Conservation (phyloP, 305 asterid genomes). For the Fraxinus baroniana region DNA sequence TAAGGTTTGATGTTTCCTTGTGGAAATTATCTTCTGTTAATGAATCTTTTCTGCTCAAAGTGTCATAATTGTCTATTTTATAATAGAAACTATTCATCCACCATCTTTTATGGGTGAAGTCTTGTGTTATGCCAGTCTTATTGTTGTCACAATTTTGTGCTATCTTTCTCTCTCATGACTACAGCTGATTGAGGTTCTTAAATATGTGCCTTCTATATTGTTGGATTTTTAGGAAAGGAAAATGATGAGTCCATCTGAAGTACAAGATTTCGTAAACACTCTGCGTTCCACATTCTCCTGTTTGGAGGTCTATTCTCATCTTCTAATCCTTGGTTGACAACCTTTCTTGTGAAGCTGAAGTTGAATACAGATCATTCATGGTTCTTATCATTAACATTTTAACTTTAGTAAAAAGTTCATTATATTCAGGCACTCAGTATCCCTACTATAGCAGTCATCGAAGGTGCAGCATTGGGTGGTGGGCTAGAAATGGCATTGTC, state of each 20-base stretch:
- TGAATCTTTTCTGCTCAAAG: neutral
- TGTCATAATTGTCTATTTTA: neutral
- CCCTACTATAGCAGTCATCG: constrained; percentile 90
- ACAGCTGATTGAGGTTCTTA: constrained; percentile 10
- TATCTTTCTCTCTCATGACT: constrained; percentile 1
- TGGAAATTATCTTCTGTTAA: neutral
- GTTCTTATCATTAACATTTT: constrained; percentile 2
- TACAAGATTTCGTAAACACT: constrained; percentile 59
- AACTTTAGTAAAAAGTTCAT: constrained; percentile 18
- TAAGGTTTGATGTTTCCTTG: neutral
- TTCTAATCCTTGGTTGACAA: constrained; percentile 9
- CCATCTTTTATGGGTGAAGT: neutral
- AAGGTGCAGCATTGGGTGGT: constrained; percentile 91
- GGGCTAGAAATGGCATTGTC: constrained; percentile 95
- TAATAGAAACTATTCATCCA: neutral
- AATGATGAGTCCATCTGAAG: constrained; percentile 65
- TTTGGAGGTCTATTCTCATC: constrained; percentile 65
- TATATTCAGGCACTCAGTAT: constrained; percentile 57
- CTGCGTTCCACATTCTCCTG: constrained; percentile 70
- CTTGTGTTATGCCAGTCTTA: neutral
- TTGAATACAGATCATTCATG: neutral
- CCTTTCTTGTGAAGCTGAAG: neutral
- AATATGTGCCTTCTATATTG: constrained; percentile 8
- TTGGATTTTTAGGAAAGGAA: constrained; percentile 64
- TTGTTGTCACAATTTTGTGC: neutral